Conservation (phyloP, 2,329 filamentous ascomycete species). For the Pyrenophora seminiperda region DNA sequence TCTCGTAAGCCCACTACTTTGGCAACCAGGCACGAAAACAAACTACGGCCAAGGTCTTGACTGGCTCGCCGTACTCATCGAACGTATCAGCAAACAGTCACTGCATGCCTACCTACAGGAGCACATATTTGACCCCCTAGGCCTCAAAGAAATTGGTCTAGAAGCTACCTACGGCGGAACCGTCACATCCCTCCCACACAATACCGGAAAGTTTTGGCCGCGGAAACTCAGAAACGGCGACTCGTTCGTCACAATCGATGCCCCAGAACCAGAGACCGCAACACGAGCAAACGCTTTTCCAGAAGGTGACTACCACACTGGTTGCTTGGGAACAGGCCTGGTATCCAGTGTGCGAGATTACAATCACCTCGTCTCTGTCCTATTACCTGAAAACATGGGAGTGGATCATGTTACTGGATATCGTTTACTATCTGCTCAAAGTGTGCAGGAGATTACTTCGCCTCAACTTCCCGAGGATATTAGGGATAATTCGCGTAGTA, state of each 20-base stretch:
- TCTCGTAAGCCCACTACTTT: conserved; percentile 27
- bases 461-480: conserved; percentile 22
- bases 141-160: conserved; percentile 18
- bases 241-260: conserved; percentile 18
- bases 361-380: conserved; percentile 20
- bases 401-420: conserved; percentile 19
- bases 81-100: conserved; percentile 46
- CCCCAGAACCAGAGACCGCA: conserved; percentile 9
- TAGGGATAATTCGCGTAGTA: conserved; percentile 32
- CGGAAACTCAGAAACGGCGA: conserved; percentile 56
- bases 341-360: conserved; percentile 22
- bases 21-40: conserved; percentile 56
- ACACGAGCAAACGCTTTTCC: conserved; percentile 22
- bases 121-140: conserved; percentile 28
- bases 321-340: conserved; percentile 26
- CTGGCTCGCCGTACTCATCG: conserved; percentile 56
- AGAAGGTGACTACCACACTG: conserved; percentile 18
- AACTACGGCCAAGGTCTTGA: conserved; percentile 57
- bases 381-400: conserved; percentile 26
- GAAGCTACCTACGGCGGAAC: conserved; percentile 37
- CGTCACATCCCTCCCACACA: conserved; percentile 43
- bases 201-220: conserved; percentile 55
- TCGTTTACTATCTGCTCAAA: conserved; percentile 15
- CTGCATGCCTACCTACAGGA: conserved; percentile 38
- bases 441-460: conserved; percentile 18